Conservation (phyloP, 257 asterid species). For the Solanum chilense region DNA sequence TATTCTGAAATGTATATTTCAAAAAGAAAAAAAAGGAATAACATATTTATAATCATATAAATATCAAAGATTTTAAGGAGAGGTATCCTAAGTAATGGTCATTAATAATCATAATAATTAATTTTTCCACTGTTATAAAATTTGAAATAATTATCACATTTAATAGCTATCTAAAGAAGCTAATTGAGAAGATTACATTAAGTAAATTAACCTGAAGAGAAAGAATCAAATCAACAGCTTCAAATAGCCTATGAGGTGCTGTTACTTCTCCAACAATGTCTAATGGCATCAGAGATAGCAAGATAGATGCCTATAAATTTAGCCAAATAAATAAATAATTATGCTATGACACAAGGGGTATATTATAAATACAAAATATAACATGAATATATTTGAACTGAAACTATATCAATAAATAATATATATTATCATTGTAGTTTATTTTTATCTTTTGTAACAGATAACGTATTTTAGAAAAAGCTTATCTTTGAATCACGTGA, state of each 20-base stretch:
- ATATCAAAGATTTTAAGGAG: too few species aligned
- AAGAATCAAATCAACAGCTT: constrained; percentile 53
- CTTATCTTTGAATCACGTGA: too few species aligned
- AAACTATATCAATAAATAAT: too few species aligned
- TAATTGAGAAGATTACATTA: too few species aligned
- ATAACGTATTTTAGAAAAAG: neutral
- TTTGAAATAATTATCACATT: too few species aligned
- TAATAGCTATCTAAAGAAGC: too few species aligned
- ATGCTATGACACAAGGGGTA: neutral
- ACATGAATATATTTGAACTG: neutral
- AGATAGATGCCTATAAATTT: constrained; percentile 21
- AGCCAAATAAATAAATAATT: neutral
- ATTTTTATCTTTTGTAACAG: neutral
- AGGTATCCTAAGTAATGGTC: too few species aligned
- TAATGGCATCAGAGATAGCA: constrained; percentile 37
- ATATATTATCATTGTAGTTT: neutral
- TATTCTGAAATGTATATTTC: constrained; percentile 28
- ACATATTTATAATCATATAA: too few species aligned
- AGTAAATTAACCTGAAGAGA: constrained; percentile 61
- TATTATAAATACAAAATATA: too few species aligned
- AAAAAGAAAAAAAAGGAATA: too few species aligned
- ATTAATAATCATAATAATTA: neutral
- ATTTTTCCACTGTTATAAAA: neutral
- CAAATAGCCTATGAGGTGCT: constrained; percentile 20
- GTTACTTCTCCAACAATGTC: constrained; percentile 41